A percentile compares a stretch with the other conserved stretches of the same genome.
Conservation (phyloP, 768 basidiomycete species). For the Saitozyma sp. region DNA sequence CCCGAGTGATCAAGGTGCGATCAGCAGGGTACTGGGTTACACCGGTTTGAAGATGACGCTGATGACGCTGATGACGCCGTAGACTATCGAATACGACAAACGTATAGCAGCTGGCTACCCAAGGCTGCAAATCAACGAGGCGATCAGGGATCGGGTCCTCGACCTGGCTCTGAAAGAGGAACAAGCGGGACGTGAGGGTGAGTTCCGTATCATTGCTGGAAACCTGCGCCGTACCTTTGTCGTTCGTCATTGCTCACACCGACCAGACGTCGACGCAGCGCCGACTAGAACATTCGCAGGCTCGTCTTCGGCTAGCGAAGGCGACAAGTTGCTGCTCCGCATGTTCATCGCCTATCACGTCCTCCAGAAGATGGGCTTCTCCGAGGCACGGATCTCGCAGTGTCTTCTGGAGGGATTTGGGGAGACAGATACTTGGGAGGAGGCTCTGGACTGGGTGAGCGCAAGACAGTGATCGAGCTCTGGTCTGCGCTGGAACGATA, state of each 20-base stretch:
- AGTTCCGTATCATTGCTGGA: slow-evolving; percentile 2
- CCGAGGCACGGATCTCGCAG: slow-evolving; percentile 66
- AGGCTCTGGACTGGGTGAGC: slow-evolving; percentile 86
- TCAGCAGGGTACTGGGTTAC: too few relatives aligned
- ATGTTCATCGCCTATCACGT: slow-evolving; percentile 80
- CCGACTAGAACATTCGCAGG: slow-evolving; percentile 7
- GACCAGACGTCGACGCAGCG: slow-evolving; percentile 1
- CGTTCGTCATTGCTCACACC: too few relatives aligned
- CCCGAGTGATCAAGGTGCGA: slow-evolving; percentile 67
- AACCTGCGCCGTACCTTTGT: too few relatives aligned
- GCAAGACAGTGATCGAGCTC: not conserved
- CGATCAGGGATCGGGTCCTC: slow-evolving; percentile 64
- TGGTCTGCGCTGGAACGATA: too few relatives aligned
- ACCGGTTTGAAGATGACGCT: too few relatives aligned
- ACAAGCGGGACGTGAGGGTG: slow-evolving; percentile 11
- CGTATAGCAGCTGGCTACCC: slow-evolving; percentile 68
- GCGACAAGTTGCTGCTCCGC: slow-evolving; percentile 70
- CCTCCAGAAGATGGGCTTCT: slow-evolving; percentile 73
- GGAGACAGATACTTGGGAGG: slow-evolving; percentile 61
- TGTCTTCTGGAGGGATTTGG: slow-evolving; percentile 65
- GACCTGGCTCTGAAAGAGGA: slow-evolving; percentile 54
- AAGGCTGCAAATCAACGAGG: slow-evolving; percentile 64
- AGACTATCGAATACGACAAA: slow-evolving; percentile 81
- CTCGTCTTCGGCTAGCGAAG: slow-evolving; percentile 14
- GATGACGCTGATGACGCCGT: too few relatives aligned